Evolutionary conservation across 345 rosid species (phyloP).

Genomic region (Acer campestre): DNA sequence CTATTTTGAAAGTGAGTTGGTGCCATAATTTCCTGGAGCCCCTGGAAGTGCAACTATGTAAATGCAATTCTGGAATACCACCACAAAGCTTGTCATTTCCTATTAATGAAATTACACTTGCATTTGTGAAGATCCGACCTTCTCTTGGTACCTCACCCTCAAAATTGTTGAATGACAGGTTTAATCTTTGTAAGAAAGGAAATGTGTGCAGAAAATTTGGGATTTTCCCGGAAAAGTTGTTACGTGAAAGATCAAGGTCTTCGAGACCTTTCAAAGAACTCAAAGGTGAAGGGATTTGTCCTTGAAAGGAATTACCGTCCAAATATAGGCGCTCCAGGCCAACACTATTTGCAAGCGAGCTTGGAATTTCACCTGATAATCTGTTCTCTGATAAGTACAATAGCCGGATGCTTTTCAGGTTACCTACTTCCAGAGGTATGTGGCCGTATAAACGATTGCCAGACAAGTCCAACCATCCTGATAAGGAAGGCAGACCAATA

Average conservation of each 20-base stretch:
- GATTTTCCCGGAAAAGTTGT: conserved; percentile 31
- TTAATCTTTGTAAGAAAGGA: conserved; percentile 9
- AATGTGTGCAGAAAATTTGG: conserved; percentile 25
- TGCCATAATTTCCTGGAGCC: conserved; percentile 21
- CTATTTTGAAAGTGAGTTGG: conserved; percentile 14
- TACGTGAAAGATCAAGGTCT: conserved; percentile 32
- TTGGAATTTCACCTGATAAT: conserved; percentile 35
- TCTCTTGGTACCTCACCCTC: conserved; percentile 27
- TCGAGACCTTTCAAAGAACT: conserved; percentile 20
- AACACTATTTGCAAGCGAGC: conserved; percentile 23
- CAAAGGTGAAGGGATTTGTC: conserved; percentile 26
- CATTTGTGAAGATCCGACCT: conserved; percentile 21
- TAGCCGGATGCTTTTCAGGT: not conserved
- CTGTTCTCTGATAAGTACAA: conserved; percentile 29
- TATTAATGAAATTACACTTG: conserved; percentile 18
- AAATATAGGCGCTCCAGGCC: conserved; percentile 23
- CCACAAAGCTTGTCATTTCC: conserved; percentile 33
- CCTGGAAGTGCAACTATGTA: conserved; percentile 16
- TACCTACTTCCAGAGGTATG: conserved; percentile 23
- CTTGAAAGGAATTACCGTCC: conserved; percentile 20
- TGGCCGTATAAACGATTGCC: conserved; percentile 18
- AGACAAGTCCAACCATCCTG: conserved; percentile 24
- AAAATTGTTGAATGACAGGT: conserved; percentile 31
- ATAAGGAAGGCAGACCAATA: conserved; percentile 26
- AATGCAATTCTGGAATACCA: conserved; percentile 16